Percentiles rank a stretch among this genome's conserved stretches.
These are phyloP conservation scores for Leishmania mexicana DNA, from an alignment of 208 protist genomes.

Conservation along the genomic window DNA sequence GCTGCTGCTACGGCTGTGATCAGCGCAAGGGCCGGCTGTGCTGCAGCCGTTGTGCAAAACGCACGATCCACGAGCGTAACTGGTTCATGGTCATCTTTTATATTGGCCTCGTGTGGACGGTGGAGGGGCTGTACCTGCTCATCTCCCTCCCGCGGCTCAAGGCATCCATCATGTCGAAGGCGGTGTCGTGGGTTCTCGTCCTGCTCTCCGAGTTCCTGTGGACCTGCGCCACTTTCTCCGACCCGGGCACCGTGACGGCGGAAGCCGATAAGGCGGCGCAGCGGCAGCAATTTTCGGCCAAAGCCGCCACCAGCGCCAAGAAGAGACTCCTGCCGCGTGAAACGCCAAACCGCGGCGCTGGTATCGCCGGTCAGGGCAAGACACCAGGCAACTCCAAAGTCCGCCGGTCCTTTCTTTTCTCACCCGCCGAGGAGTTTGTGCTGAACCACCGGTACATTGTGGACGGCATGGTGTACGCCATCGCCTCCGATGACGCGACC, in stretches of 20 bases:
- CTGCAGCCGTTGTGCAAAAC: conserved; percentile 41
- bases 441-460: conserved; percentile 74
- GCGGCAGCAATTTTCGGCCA: conserved; percentile 11
- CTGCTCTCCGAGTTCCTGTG: conserved; percentile 68
- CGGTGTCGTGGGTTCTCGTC: conserved; percentile 63
- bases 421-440: conserved; percentile 53
- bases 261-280: conserved; percentile 38
- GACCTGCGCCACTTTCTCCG: conserved; percentile 58
- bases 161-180: conserved; percentile 48
- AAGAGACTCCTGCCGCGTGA: neutral
- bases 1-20: conserved; percentile 50
- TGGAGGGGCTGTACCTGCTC: conserved; percentile 81
- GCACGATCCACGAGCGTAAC: conserved; percentile 66
- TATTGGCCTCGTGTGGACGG: conserved; percentile 78
- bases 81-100: conserved; percentile 90
- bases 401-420: conserved; percentile 24
- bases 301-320: neutral
- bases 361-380: neutral
- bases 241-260: conserved; percentile 87
- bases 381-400: neutral
- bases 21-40: conserved; percentile 38
- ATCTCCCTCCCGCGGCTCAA: conserved; percentile 56
- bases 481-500: conserved; percentile 22
- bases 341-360: neutral
- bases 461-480: conserved; percentile 77